Evolutionary conservation across 768 basidiomycete species (phyloP), one percentile per base, ranked within the genome.

Genomic region (Rubroboletus pulcherrimus): DNA sequence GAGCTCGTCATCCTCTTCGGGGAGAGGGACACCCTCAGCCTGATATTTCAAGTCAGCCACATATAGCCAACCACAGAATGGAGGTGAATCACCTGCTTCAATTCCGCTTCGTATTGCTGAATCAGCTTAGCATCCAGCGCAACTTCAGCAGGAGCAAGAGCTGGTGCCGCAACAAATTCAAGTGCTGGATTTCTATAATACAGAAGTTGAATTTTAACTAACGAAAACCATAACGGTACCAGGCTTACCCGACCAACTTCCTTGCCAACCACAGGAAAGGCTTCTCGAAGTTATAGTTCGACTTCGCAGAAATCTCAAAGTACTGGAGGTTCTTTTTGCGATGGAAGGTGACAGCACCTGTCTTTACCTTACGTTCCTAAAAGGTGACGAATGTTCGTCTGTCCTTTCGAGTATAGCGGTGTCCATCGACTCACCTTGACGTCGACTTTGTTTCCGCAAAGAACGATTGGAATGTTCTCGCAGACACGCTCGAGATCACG

Each of bases 301-400:
- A 98, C 77, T 99, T 99, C 51, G 97, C 97, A 0, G 97, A 98
- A 64, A 99, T 98, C 70, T 99, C 97, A 72, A 95, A 99, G 80
- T 99, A 99, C 72, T 98, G 97, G 50, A 99, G 83, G 77, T 96
- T 98, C 84, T 99, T 99, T 91, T 99, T 99, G 71, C 97, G 84
- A 82, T 98, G 97, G 88, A 99, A 99, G 43, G 97, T 99, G 58
- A 99, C 97, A 41, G 89, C 86, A 49, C 92, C 92, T 24, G 96
- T 98, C 83, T 98, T 99, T 64, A 99, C 97, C 84, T 99, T 99
- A 60, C 97, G 93, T 77, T 99, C 97, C 96, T 98, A 68, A 56
- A 61, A 15, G n/a, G 54, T 60, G 35, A 42, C 42, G 37, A 14
- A 30, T 26, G 33, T 60, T 35, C 59, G 49, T 45, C 53, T 49